phyloP scores from a whole-genome alignment of 768 basidiomycete species.

The Polyporus arcularius region DNA sequence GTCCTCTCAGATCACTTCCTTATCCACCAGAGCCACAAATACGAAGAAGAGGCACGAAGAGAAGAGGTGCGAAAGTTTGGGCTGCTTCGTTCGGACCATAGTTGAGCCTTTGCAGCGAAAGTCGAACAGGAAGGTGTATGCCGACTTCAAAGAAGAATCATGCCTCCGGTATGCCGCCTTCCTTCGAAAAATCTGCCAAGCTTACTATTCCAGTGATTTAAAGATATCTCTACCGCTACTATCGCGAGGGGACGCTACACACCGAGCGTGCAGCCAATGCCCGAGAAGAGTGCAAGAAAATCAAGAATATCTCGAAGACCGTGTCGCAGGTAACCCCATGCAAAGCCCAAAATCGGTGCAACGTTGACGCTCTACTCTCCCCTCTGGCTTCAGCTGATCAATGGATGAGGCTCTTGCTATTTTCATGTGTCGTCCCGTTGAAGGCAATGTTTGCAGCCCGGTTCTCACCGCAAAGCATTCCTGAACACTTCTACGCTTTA shows the following conservation, averaged over 20 bases:
- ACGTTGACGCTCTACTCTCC: neutral
- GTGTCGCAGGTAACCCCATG: conserved; percentile 36
- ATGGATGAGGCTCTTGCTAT: neutral
- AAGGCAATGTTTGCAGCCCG: no score
- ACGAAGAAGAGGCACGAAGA: conserved; percentile 73
- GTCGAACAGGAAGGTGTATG: conserved; percentile 74
- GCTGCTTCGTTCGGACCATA: neutral
- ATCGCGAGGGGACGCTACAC: conserved; percentile 50
- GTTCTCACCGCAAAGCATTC: no score
- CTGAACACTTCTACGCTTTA: neutral
- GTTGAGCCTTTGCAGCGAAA: conserved; percentile 48
- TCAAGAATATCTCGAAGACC: conserved; percentile 50
- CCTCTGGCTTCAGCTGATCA: conserved; percentile 6
- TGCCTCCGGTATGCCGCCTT: conserved; percentile 56
- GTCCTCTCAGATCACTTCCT: conserved; percentile 87
- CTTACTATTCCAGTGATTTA: neutral
- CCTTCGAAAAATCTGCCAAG: neutral
- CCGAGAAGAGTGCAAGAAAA: conserved; percentile 63
- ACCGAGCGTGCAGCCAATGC: conserved; percentile 54
- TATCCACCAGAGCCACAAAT: conserved; percentile 83
- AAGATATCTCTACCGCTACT: conserved; percentile 67
- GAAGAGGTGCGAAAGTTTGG: conserved; percentile 52
- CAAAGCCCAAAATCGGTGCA: no score
- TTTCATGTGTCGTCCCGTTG: neutral
- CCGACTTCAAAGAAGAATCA: conserved; percentile 76